phyloP scores from a whole-genome alignment of 2,329 filamentous ascomycete genomes.

The Fusarium fracticaudum region DNA sequence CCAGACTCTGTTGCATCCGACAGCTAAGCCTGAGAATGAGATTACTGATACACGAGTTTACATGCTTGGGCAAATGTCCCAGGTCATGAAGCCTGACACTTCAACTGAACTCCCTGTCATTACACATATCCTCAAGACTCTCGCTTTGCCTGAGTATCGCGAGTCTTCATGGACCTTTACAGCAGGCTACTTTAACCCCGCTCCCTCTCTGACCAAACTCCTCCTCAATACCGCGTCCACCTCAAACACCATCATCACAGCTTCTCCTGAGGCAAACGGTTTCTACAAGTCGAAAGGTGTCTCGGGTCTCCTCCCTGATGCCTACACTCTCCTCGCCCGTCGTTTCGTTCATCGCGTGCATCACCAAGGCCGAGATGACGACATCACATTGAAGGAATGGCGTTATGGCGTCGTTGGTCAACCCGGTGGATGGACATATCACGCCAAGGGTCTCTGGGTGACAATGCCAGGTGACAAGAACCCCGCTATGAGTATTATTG shows the following conservation, averaged over 20 bases:
- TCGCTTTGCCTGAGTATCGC: slow-evolving; percentile 70
- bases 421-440: slow-evolving; percentile 93
- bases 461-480: slow-evolving; percentile 72
- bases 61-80: slow-evolving; percentile 87
- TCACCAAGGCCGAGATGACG: slow-evolving; percentile 56
- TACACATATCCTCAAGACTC: slow-evolving; percentile 74
- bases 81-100: slow-evolving; percentile 78
- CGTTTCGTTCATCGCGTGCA: slow-evolving; percentile 76
- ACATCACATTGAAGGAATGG: slow-evolving; percentile 88
- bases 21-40: slow-evolving; percentile 25
- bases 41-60: slow-evolving; percentile 78
- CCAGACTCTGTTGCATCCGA: slow-evolving; percentile 67
- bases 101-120: slow-evolving; percentile 91
- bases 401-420: slow-evolving; percentile 81
- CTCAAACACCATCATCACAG: slow-evolving; percentile 86
- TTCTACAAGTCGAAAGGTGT: slow-evolving; percentile 91
- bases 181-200: slow-evolving; percentile 98
- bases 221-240: slow-evolving; percentile 77
- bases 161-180: slow-evolving; percentile 93
- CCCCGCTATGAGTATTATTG: slow-evolving; percentile 84
- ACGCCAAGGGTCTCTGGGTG: slow-evolving; percentile 96
- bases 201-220: slow-evolving; percentile 81
- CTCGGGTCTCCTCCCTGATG: slow-evolving; percentile 88
- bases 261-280: slow-evolving; percentile 92
- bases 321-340: slow-evolving; percentile 88